Conservation (phyloP, 306 rosid species). For the Sesbania bispinosa region DNA sequence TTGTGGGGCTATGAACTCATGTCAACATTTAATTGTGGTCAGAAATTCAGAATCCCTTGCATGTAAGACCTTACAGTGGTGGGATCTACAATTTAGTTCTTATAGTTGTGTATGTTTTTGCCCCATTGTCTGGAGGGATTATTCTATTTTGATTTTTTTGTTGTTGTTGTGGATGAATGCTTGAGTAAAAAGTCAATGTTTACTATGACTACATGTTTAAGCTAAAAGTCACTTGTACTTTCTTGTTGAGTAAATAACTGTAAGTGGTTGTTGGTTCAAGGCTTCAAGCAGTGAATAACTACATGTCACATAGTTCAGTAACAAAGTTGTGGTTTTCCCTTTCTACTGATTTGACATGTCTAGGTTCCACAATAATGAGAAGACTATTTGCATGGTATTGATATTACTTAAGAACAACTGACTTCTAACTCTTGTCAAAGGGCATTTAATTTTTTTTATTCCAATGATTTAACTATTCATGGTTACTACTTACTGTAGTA, state of each 20-base stretch:
- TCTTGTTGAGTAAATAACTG: neutral
- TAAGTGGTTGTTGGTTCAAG: conserved; percentile 15
- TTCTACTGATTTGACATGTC: conserved; percentile 2
- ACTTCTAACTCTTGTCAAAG: neutral
- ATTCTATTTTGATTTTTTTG: neutral
- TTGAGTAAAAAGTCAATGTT: conserved; percentile 9
- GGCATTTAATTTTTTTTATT: neutral
- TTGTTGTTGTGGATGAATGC: neutral
- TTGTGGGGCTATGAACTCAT: conserved; percentile 1
- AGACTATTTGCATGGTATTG: neutral
- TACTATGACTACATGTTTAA: conserved; percentile 1
- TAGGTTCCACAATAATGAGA: neutral
- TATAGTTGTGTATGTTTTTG: neutral
- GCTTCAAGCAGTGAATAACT: neutral
- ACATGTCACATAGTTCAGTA: conserved; percentile 13
- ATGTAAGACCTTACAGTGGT: conserved; percentile 8
- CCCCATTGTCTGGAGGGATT: neutral
- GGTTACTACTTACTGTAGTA: neutral
- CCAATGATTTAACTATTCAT: neutral
- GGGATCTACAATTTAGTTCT: conserved; percentile 12
- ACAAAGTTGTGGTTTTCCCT: neutral
- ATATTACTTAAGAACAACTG: neutral
- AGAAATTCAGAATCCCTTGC: neutral
- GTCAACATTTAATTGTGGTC: neutral
- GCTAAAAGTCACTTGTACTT: neutral